phyloP scores from a whole-genome alignment of 306 rosid genomes.

The Astragalus glycyphyllos region DNA sequence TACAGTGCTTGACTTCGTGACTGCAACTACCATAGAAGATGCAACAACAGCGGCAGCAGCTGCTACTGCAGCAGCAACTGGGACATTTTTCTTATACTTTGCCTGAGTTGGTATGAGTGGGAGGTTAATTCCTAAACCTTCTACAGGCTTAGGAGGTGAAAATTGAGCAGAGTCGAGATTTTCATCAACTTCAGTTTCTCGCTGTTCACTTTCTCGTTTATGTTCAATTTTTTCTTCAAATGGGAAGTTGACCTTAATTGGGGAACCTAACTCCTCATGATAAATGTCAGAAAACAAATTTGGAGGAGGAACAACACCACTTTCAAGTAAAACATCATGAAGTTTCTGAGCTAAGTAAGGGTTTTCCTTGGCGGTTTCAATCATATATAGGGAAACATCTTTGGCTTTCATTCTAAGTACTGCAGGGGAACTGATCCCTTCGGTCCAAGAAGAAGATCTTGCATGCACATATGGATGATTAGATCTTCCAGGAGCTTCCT shows the following conservation, averaged over 20 bases:
- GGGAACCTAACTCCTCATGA: slow-evolving; percentile 60
- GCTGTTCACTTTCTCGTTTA: slow-evolving; percentile 49
- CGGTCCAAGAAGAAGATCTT: slow-evolving; percentile 98
- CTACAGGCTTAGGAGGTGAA: slow-evolving; percentile 69
- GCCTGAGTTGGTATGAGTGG: slow-evolving; percentile 48
- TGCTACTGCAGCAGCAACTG: slow-evolving; percentile 89
- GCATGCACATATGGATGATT: slow-evolving; percentile 62
- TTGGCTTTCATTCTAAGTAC: slow-evolving; percentile 77
- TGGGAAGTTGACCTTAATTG: slow-evolving; percentile 49
- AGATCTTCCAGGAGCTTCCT: slow-evolving; percentile 58
- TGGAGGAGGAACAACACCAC: slow-evolving; percentile 94
- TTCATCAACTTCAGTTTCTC: slow-evolving; percentile 49
- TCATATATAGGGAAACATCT: slow-evolving; percentile 95
- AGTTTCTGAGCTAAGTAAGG: slow-evolving; percentile 92
- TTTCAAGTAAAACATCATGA: slow-evolving; percentile 90
- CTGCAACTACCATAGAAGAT: slow-evolving; percentile 92
- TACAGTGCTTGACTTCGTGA: slow-evolving; percentile 66
- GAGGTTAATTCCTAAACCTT: slow-evolving; percentile 63
- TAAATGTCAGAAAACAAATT: slow-evolving; percentile 82
- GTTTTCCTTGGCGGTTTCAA: slow-evolving; percentile 95
- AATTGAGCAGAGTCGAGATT: slow-evolving; percentile 48
- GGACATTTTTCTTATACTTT: slow-evolving; percentile 73
- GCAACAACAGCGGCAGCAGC: slow-evolving; percentile 97
- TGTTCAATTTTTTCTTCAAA: slow-evolving; percentile 54
- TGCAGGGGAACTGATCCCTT: slow-evolving; percentile 90